phyloP scores from a whole-genome alignment of 352 stramenopile species.

The Globisporangium nunn region DNA sequence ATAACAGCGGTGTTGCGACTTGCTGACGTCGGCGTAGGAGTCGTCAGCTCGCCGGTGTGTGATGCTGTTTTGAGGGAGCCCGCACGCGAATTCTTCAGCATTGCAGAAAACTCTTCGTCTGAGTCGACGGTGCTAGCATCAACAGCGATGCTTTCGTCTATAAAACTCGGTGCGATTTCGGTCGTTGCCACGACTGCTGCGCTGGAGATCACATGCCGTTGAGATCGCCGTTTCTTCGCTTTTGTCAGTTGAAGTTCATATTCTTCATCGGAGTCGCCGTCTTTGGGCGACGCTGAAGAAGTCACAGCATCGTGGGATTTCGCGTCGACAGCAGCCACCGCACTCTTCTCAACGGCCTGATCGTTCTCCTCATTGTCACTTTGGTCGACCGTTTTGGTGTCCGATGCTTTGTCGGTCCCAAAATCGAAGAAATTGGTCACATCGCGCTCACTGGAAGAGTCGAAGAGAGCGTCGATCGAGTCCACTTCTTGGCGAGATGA shows the following conservation, averaged over 20 bases:
- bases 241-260: slow-evolving; percentile 2
- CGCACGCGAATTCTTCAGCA: background rate
- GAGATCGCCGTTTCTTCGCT: background rate
- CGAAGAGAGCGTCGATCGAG: slow-evolving; percentile 64
- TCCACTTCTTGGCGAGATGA: slow-evolving; percentile 20
- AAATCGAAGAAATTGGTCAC: slow-evolving; percentile 25
- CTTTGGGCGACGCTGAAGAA: background rate
- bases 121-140: slow-evolving; percentile 2
- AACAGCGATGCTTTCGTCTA: background rate
- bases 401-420: background rate
- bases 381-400: background rate
- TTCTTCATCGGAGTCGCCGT: slow-evolving; percentile 7
- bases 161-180: background rate
- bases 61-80: background rate
- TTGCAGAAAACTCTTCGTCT: slow-evolving; percentile 22
- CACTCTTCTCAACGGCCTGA: background rate
- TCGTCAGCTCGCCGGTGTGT: background rate
- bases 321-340: background rate
- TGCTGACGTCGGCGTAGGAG: background rate
- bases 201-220: background rate
- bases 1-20: no score
- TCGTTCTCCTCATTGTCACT: background rate
- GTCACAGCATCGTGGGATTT: background rate
- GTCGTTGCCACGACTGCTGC: background rate
- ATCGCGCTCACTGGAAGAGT: slow-evolving; percentile 37